phyloP scores from a whole-genome alignment of 108 stramenopile species.

The Discostella stelligeroides region DNA sequence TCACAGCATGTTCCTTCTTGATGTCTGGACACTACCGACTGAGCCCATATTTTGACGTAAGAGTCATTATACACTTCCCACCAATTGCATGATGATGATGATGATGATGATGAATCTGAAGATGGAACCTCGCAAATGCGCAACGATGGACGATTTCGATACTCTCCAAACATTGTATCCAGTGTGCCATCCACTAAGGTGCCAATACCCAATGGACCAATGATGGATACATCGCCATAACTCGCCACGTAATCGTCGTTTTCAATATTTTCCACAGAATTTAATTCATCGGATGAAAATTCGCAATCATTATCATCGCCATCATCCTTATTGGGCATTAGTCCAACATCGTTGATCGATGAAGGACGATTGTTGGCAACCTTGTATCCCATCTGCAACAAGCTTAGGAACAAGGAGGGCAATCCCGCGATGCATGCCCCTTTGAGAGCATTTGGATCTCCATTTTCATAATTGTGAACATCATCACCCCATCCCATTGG shows the following conservation, averaged over 20 bases:
- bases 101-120: background rate
- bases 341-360: background rate
- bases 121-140: conserved; percentile 40
- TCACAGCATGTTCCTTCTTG: background rate
- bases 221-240: conserved; percentile 34
- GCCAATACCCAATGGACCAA: conserved; percentile 30
- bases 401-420: conserved; percentile 55
- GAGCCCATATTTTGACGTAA: conserved; percentile 47
- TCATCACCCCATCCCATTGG: background rate
- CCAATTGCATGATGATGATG: conserved; percentile 43
- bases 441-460: background rate
- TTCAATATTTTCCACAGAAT: background rate
- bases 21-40: conserved; percentile 6
- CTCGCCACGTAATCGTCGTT: conserved; percentile 4
- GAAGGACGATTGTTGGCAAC: background rate
- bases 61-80: conserved; percentile 73
- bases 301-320: background rate
- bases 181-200: conserved; percentile 33
- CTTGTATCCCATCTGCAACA: conserved; percentile 56
- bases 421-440: conserved; percentile 52
- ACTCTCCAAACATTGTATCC: conserved; percentile 35
- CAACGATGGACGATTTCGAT: conserved; percentile 26
- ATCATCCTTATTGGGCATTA: background rate
- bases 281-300: background rate
- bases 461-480: background rate